phyloP scores from a whole-genome alignment of 768 basidiomycete species.

The Ephemerocybe angulata region DNA sequence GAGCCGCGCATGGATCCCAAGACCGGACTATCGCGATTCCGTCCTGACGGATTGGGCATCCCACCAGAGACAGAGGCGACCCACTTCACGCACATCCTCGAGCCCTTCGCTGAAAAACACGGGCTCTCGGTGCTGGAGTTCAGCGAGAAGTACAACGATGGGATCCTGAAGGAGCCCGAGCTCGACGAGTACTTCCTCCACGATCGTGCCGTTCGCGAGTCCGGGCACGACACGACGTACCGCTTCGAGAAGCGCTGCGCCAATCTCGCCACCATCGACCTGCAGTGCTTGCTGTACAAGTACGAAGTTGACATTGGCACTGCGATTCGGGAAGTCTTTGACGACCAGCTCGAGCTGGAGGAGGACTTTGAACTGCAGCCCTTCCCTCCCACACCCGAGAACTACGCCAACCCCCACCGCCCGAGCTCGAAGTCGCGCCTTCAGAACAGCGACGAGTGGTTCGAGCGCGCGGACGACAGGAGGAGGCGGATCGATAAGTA shows the following conservation, averaged over 20 bases:
- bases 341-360: conserved; percentile 86
- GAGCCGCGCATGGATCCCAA: conserved; percentile 92
- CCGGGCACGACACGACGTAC: conserved; percentile 95
- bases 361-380: conserved; percentile 90
- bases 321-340: conserved; percentile 92
- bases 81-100: conserved; percentile 96
- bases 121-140: conserved; percentile 94
- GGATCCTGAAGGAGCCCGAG: conserved; percentile 73
- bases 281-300: conserved; percentile 96
- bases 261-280: conserved; percentile 93
- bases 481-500: conserved; percentile 87
- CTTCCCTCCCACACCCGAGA: conserved; percentile 78
- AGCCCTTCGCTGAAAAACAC: conserved; percentile 90
- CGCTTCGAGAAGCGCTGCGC: conserved; percentile 97
- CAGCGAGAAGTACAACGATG: conserved; percentile 92
- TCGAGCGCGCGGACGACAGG: conserved; percentile 80
- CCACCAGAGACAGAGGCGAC: conserved; percentile 98
- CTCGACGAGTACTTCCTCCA: conserved; percentile 98
- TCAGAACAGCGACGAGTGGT: conserved; percentile 90
- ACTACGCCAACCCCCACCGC: conserved; percentile 60
- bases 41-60: conserved; percentile 91
- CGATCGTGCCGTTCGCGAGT: conserved; percentile 94
- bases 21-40: conserved; percentile 91
- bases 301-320: conserved; percentile 99
- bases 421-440: conserved; percentile 55